Evolutionary conservation across 345 rosid genomes (phyloP), one percentile per base, ranked within the genome.

Genomic region (Moringa oleifera): DNA sequence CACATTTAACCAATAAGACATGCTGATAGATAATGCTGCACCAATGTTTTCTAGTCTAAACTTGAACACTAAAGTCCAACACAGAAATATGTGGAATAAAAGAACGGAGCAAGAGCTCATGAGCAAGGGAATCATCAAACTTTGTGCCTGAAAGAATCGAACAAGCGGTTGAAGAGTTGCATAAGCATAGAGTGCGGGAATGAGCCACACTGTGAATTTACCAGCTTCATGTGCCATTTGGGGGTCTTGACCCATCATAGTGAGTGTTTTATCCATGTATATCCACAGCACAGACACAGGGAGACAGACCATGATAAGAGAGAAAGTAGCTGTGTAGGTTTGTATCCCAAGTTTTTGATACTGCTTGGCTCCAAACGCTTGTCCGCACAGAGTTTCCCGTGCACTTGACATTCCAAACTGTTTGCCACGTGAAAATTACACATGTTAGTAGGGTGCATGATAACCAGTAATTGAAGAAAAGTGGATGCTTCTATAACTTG

Each of bases 321-420:
- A 69, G 61, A 85, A 50, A 8, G 83, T 73, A 0, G 85, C 95
- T 12, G 85, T 81, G 56, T 85, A 80, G 13, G 80, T 79, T 37
- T 83, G 86, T 20, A 52, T 78, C 59, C 91, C 91, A 18, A 88
- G 73, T 70, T 59, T 88, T 31, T 62, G 62, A 37, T 66, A 85
- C 46, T 85, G 91, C 20, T 79, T 62, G 41, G 95, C 91, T 80
- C 95, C 97, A 64, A 77, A 75, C 0, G 90, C 87, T 83, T 90
- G 97, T 5, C 98, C 96, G 58, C 86, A 77, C 51, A 93, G 53
- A 24, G 97, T 93, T 71, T 93, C 97, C 69, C 87, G 65, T 19
- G 88, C 94, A 74, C 70, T 78, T 1, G 98, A 79, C 76, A 90
- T 79, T 36, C 97, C 97, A 56, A 77, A 69, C 97, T 87, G 89